phyloP scores from a whole-genome alignment of 2,329 filamentous ascomycete species.

The Lachnellula hyalina region DNA sequence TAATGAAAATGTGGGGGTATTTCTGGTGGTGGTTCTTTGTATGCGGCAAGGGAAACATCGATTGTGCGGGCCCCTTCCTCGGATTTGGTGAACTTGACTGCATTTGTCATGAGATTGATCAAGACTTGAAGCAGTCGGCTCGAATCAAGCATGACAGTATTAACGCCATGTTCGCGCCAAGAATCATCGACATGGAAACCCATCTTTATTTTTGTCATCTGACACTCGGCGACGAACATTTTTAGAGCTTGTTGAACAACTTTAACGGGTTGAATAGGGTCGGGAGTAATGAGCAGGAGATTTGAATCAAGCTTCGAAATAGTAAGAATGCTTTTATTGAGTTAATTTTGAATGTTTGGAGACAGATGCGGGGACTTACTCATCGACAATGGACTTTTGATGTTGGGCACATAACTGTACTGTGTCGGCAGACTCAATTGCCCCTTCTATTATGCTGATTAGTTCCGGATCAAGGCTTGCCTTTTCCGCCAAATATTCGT shows the following conservation, averaged over 20 bases:
- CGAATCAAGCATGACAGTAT: slow-evolving; percentile 69
- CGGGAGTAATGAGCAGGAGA: slow-evolving; percentile 62
- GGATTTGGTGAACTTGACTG: slow-evolving; percentile 61
- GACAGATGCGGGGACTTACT: slow-evolving; percentile 27
- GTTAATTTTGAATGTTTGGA: background rate
- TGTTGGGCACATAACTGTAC: slow-evolving; percentile 71
- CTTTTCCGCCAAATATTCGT: slow-evolving; percentile 7
- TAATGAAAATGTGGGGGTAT: slow-evolving; percentile 36
- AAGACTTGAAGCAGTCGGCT: slow-evolving; percentile 68
- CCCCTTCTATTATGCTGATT: slow-evolving; percentile 44
- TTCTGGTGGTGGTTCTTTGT: slow-evolving; percentile 38
- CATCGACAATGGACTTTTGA: slow-evolving; percentile 65
- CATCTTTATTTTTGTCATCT: slow-evolving; percentile 60
- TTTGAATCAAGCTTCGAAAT: slow-evolving; percentile 68
- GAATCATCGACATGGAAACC: slow-evolving; percentile 62
- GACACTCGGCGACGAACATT: slow-evolving; percentile 71
- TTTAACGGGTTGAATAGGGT: slow-evolving; percentile 61
- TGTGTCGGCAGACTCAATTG: slow-evolving; percentile 69
- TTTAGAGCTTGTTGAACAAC: slow-evolving; percentile 63
- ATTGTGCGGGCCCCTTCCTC: slow-evolving; percentile 47
- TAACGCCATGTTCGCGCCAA: slow-evolving; percentile 55
- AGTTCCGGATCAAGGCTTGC: slow-evolving; percentile 37
- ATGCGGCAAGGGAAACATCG: slow-evolving; percentile 31
- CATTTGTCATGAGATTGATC: slow-evolving; percentile 69
- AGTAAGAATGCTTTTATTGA: slow-evolving; percentile 44